Percentiles rank a stretch among this genome's conserved stretches.
phyloP scores from a whole-genome alignment of 1,284 basidiomycete species.

The Ceratobasidium sp. region DNA sequence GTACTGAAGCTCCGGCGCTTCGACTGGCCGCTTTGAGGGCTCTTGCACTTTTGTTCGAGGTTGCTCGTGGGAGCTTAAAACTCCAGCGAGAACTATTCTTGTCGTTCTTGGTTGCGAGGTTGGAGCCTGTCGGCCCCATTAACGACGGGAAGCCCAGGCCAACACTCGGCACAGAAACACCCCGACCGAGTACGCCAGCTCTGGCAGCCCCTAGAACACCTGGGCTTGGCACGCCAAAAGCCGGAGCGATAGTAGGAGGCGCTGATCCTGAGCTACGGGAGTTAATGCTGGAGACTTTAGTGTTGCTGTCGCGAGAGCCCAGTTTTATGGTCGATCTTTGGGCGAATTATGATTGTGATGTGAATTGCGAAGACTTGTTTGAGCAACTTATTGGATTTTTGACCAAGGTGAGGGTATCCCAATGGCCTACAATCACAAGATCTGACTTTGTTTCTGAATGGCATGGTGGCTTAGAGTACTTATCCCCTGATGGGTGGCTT shows the following conservation, averaged over 20 bases:
- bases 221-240: slow-evolving; percentile 57
- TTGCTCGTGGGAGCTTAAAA: slow-evolving; percentile 88
- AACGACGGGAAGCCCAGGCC: slow-evolving; percentile 15
- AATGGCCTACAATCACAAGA: not conserved
- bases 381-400: slow-evolving; percentile 92
- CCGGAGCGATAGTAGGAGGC: slow-evolving; percentile 61
- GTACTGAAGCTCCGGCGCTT: slow-evolving; percentile 85
- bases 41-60: slow-evolving; percentile 88
- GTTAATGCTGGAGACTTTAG: slow-evolving; percentile 88
- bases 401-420: slow-evolving; percentile 69
- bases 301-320: slow-evolving; percentile 80
- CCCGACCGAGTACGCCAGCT: slow-evolving; percentile 26
- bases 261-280: slow-evolving; percentile 86
- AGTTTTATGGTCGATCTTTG: slow-evolving; percentile 97
- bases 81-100: slow-evolving; percentile 97
- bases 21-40: slow-evolving; percentile 85
- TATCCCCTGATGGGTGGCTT: slow-evolving; percentile 58
- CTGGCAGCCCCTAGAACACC: slow-evolving; percentile 32
- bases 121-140: slow-evolving; percentile 28
- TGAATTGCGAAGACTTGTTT: slow-evolving; percentile 96
- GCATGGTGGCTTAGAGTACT: not conserved
- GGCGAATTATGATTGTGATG: slow-evolving; percentile 96
- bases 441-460: not conserved
- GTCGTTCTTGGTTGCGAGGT: slow-evolving; percentile 89
- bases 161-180: slow-evolving; percentile 19